Percentiles rank a stretch among this genome's conserved stretches.
Evolutionary conservation across 1,284 basidiomycete genomes (phyloP).

Genomic region (Stygiomarasmius scandens): DNA sequence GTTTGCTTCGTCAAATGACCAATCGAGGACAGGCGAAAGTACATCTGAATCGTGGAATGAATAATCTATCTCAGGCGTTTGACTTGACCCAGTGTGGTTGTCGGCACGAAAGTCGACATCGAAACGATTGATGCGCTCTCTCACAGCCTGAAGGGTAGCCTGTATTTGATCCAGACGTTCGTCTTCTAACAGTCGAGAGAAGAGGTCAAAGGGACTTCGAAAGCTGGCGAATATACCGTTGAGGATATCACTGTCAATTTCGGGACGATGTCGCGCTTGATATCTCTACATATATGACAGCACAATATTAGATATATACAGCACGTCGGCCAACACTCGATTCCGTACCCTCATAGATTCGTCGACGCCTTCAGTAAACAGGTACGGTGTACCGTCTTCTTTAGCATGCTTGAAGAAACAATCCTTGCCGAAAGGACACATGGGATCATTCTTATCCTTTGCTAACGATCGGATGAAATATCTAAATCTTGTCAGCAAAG

Average conservation of each 20-base stretch:
- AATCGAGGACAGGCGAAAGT: too few species aligned
- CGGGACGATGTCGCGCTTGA: background rate
- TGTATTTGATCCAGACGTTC: constrained; percentile 1
- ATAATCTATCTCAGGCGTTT: background rate
- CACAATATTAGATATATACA: background rate
- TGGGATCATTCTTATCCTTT: constrained; percentile 40
- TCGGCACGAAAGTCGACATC: background rate
- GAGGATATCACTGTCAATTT: constrained; percentile 1
- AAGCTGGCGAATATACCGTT: constrained; percentile 10
- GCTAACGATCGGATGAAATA: constrained; percentile 61
- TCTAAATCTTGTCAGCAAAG: constrained; percentile 33
- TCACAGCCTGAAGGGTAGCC: constrained; percentile 6
- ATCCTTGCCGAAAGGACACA: constrained; percentile 75
- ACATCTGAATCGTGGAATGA: too few species aligned
- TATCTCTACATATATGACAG: constrained; percentile 4
- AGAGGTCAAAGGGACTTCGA: constrained; percentile 6
- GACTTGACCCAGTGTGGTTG: background rate
- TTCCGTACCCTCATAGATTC: constrained; percentile 47
- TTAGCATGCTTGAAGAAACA: constrained; percentile 76
- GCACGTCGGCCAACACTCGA: constrained; percentile 13
- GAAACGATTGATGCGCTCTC: background rate
- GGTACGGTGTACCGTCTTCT: constrained; percentile 60
- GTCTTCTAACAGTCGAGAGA: constrained; percentile 11
- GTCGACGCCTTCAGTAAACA: constrained; percentile 57
- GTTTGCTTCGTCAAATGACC: too few species aligned